A percentile compares a stretch with the other conserved stretches of the same genome.
Evolutionary conservation across 2,329 filamentous ascomycete genomes (phyloP).

Genomic region (Chrysosphaeria jannelii): DNA sequence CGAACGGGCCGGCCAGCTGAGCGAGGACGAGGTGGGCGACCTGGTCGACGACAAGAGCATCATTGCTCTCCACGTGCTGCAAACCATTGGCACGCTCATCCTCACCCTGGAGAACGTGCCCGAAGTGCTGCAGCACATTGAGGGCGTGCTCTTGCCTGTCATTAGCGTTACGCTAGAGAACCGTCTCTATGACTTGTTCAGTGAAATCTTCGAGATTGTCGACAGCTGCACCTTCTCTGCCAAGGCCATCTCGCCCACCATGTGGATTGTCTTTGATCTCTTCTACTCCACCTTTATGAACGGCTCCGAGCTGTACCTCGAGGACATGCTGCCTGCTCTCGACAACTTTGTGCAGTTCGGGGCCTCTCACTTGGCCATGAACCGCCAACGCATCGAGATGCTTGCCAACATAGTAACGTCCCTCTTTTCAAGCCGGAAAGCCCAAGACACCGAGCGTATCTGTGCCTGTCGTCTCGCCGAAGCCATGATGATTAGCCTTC

Average conservation of each 20-base stretch:
- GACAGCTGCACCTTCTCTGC: conserved; percentile 97
- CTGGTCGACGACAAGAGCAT: conserved; percentile 97
- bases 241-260: conserved; percentile 78
- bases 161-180: conserved; percentile 91
- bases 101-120: conserved; percentile 91
- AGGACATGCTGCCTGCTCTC: conserved; percentile 92
- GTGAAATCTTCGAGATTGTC: conserved; percentile 96
- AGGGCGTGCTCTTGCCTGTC: conserved; percentile 88
- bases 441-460: conserved; percentile 78
- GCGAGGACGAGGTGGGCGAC: conserved; percentile 55
- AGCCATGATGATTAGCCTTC: conserved; percentile 85
- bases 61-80: conserved; percentile 77
- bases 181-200: conserved; percentile 92
- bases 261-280: conserved; percentile 96
- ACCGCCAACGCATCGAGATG: conserved; percentile 61
- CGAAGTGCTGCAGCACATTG: conserved; percentile 77
- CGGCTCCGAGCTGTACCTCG: conserved; percentile 84
- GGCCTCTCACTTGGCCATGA: conserved; percentile 47
- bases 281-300: conserved; percentile 94
- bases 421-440: conserved; percentile 78
- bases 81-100: conserved; percentile 93
- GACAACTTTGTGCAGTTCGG: conserved; percentile 97
- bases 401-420: conserved; percentile 83
- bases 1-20: conserved; percentile 55
- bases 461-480: conserved; percentile 95